Conservation (phyloP, 2,329 filamentous ascomycete species). For the Lasiodiplodia sp. region DNA sequence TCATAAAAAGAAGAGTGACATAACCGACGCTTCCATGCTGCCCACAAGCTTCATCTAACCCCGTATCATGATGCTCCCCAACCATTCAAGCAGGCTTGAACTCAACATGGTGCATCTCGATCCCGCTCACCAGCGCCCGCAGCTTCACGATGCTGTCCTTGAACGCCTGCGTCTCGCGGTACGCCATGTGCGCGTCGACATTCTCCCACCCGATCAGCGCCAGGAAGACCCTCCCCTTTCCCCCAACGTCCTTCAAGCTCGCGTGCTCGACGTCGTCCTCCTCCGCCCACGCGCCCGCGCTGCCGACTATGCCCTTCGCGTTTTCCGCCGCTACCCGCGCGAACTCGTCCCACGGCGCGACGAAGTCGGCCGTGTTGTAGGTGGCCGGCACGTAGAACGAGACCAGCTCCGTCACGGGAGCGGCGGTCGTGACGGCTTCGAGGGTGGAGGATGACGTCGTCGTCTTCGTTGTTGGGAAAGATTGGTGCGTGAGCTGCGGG, state of each 20-base stretch:
- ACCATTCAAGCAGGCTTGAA: constrained; percentile 32
- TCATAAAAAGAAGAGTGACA: background rate
- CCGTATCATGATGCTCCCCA: no score
- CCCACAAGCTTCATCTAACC: no score
- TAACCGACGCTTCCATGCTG: background rate
- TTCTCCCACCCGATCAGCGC: constrained; percentile 61
- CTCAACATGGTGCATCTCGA: constrained; percentile 50
- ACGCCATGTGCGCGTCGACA: constrained; percentile 58
- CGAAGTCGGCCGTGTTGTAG: constrained; percentile 40
- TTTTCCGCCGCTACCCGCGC: constrained; percentile 43
- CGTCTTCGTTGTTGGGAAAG: constrained; percentile 36
- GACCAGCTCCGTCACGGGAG: constrained; percentile 60
- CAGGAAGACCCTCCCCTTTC: constrained; percentile 52
- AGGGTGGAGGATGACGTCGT: constrained; percentile 31
- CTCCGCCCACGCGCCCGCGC: constrained; percentile 48
- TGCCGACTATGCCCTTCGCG: constrained; percentile 38
- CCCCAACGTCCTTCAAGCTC: constrained; percentile 28
- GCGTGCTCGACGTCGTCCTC: constrained; percentile 28
- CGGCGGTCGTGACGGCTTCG: constrained; percentile 42
- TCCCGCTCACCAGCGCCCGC: constrained; percentile 50
- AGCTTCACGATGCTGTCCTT: constrained; percentile 50
- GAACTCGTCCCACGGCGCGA: constrained; percentile 49
- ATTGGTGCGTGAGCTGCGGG: constrained; percentile 45
- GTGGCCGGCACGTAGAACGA: constrained; percentile 52
- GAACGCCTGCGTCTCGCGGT: constrained; percentile 56